Conservation (phyloP, 2,329 filamentous ascomycete genomes). For the Aspergillus sp. region DNA sequence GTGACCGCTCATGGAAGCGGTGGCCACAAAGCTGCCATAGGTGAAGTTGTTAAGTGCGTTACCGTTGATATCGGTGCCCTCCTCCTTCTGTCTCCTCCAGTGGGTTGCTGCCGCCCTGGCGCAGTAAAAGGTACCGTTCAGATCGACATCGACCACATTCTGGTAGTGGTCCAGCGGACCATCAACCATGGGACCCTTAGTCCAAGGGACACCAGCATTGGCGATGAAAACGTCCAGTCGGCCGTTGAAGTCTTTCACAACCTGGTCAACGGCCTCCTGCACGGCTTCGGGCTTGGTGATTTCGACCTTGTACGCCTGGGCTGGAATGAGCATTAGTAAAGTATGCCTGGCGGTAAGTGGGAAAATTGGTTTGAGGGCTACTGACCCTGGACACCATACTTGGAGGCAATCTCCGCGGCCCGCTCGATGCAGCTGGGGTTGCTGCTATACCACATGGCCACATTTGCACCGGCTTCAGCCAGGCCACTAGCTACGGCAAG, state of each 20-base stretch:
- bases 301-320: conserved; percentile 54
- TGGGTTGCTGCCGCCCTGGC: conserved; percentile 69
- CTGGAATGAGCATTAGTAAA: conserved; percentile 22
- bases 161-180: conserved; percentile 65
- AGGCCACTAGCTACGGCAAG: conserved; percentile 64
- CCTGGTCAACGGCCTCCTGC: conserved; percentile 44
- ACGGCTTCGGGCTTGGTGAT: conserved; percentile 47
- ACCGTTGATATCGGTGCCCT: conserved; percentile 65
- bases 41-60: conserved; percentile 62
- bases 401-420: conserved; percentile 64
- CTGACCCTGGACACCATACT: conserved; percentile 64
- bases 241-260: conserved; percentile 67
- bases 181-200: conserved; percentile 67
- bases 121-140: conserved; percentile 78
- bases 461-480: conserved; percentile 71
- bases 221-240: conserved; percentile 77
- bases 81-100: conserved; percentile 69
- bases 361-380: background rate
- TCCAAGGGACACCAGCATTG: conserved; percentile 76
- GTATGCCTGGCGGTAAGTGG: background rate
- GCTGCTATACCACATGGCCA: conserved; percentile 72
- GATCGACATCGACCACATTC: conserved; percentile 69
- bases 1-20: conserved; percentile 75
- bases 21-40: conserved; percentile 73
- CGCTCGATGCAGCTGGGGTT: conserved; percentile 65